A percentile compares a stretch with the other conserved stretches of the same genome.
These are phyloP conservation scores for Rhynchospora breviuscula DNA, from an alignment of 176 grass and related monocot species.

Conservation along the genomic window DNA sequence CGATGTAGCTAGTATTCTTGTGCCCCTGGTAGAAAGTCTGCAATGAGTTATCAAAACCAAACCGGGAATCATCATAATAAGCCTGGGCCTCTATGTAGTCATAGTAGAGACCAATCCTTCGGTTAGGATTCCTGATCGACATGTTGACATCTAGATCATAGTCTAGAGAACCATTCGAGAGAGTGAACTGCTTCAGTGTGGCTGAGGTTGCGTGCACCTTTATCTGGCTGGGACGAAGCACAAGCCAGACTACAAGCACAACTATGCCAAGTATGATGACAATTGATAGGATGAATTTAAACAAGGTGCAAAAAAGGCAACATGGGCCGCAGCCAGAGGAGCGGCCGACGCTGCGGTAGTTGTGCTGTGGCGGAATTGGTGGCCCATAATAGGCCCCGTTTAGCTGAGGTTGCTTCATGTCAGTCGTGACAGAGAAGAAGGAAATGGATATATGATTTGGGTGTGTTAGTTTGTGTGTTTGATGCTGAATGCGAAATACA, in stretches of 20 bases:
- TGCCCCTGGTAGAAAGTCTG: constrained; percentile 41
- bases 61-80: constrained; percentile 47
- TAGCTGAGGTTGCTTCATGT: constrained; percentile 19
- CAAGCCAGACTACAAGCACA: constrained; percentile 42
- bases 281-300: constrained; percentile 26
- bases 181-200: constrained; percentile 46
- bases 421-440: not conserved
- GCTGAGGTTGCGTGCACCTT: constrained; percentile 45
- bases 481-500: constrained; percentile 12
- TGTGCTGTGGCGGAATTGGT: constrained; percentile 25
- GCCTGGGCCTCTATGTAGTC: constrained; percentile 35
- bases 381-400: constrained; percentile 53
- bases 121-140: constrained; percentile 49
- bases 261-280: constrained; percentile 30
- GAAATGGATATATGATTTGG: not conserved
- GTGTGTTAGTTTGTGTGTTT: not conserved
- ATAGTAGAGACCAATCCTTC: constrained; percentile 39
- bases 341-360: constrained; percentile 13
- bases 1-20: constrained; percentile 44
- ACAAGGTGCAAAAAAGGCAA: constrained; percentile 32
- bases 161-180: constrained; percentile 22
- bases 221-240: constrained; percentile 37
- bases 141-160: constrained; percentile 59
- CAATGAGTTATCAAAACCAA: constrained; percentile 25
- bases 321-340: not conserved